phyloP scores from a whole-genome alignment of 164 flowering plant genomes.

The Nelumbo lutea region DNA sequence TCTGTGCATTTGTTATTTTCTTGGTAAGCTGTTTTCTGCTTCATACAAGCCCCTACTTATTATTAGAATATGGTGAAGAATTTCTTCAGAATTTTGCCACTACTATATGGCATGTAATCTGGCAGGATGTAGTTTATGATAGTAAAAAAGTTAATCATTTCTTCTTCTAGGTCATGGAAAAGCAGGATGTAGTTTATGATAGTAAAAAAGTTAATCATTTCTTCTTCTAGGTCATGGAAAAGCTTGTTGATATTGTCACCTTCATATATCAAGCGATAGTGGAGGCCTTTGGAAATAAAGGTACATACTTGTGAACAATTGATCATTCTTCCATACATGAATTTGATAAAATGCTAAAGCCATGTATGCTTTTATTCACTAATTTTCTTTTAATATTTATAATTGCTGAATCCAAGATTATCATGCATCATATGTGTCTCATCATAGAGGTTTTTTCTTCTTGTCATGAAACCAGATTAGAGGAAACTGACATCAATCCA shows the following conservation, averaged over 20 bases:
- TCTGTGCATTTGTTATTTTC: neutral
- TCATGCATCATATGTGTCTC: too few species aligned
- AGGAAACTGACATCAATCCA: too few species aligned
- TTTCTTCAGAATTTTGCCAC: neutral
- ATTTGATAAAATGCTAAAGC: neutral
- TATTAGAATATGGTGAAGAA: neutral
- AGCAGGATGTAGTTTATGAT: neutral
- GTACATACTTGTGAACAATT: conserved; percentile 19
- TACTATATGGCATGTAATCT: neutral
- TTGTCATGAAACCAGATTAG: too few species aligned
- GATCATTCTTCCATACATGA: neutral
- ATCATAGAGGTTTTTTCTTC: too few species aligned
- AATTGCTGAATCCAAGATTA: too few species aligned
- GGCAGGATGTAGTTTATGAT: neutral
- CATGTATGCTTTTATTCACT: too few species aligned
- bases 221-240: conserved; percentile 63
- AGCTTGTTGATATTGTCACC: conserved; percentile 64
- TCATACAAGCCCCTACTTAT: neutral
- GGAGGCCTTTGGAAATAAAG: conserved; percentile 47
- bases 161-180: neutral
- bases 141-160: neutral
- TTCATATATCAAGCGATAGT: conserved; percentile 56
- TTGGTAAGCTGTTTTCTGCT: neutral
- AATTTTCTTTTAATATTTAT: too few species aligned
- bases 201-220: neutral